These are phyloP conservation scores for Gelatoporia subvermispora DNA, from an alignment of 768 basidiomycete genomes.

Conservation along the genomic window DNA sequence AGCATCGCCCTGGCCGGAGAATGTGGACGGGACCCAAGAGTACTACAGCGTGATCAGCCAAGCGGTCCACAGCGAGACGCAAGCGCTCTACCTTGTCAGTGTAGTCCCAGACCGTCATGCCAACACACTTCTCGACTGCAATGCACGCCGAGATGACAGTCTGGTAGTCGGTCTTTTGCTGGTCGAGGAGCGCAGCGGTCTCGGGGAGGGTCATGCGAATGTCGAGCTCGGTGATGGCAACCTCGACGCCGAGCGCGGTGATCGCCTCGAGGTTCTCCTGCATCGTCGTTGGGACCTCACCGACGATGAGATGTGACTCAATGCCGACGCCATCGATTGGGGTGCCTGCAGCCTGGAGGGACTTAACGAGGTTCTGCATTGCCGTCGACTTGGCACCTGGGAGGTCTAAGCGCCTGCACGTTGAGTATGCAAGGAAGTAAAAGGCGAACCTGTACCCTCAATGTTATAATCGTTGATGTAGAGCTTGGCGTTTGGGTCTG, in stretches of 20 bases:
- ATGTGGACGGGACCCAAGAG: constrained; percentile 29
- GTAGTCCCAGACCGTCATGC: constrained; percentile 38
- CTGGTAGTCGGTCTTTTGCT: constrained; percentile 55
- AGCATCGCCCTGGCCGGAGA: constrained; percentile 31
- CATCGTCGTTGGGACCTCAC: constrained; percentile 43
- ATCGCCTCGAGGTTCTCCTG: constrained; percentile 46
- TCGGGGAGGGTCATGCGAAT: constrained; percentile 58
- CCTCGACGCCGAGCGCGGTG: constrained; percentile 55
- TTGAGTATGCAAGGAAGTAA: neutral
- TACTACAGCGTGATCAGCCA: constrained; percentile 11
- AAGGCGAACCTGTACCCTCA: constrained; percentile 29
- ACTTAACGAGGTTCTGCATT: constrained; percentile 47
- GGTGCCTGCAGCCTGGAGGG: constrained; percentile 41
- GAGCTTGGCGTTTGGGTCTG: constrained; percentile 52
- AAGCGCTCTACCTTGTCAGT: constrained; percentile 27
- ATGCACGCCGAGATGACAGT: constrained; percentile 50
- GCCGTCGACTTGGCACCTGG: constrained; percentile 51
- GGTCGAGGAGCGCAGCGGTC: constrained; percentile 42
- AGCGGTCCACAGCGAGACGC: no score
- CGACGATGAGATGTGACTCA: constrained; percentile 57
- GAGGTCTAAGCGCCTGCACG: neutral
- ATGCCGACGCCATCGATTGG: constrained; percentile 62
- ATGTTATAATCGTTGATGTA: constrained; percentile 44
- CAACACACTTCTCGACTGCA: constrained; percentile 29
- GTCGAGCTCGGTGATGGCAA: constrained; percentile 67